Evolutionary conservation across 2,329 filamentous ascomycete species (phyloP).

Genomic region (Colletotrichum tofieldiae): DNA sequence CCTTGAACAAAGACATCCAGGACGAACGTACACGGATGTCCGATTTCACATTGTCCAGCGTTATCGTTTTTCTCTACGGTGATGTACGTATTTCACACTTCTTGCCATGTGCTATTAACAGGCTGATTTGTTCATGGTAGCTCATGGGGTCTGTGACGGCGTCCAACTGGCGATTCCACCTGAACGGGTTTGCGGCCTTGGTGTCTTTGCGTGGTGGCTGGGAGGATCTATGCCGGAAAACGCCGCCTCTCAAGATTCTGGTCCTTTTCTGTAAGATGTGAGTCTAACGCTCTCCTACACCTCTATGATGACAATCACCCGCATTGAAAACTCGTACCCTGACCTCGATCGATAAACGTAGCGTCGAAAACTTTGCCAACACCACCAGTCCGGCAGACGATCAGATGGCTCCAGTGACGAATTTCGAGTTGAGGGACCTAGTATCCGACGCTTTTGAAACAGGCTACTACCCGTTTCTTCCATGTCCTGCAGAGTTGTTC

Average conservation of each 20-base stretch:
- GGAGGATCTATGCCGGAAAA: background rate
- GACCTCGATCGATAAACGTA: conserved; percentile 39
- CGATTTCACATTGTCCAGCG: conserved; percentile 12
- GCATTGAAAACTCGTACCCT: background rate
- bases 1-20: conserved; percentile 49
- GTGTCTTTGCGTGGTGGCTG: conserved; percentile 39
- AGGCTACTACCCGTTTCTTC: conserved; percentile 47
- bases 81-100: background rate
- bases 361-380: conserved; percentile 54
- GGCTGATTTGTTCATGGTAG: background rate
- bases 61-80: conserved; percentile 33
- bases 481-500: conserved; percentile 53
- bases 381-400: conserved; percentile 55
- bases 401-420: conserved; percentile 46
- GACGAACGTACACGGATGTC: conserved; percentile 41
- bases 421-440: conserved; percentile 47
- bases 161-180: conserved; percentile 53
- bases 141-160: conserved; percentile 50
- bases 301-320: background rate
- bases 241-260: background rate
- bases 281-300: background rate
- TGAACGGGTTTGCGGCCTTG: conserved; percentile 46
- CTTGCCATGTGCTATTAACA: background rate
- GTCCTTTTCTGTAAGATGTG: conserved; percentile 29
- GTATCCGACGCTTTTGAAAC: conserved; percentile 48